phyloP scores from a whole-genome alignment of 495 filamentous ascomycete species.

The Hypoxylon lenormandii region DNA sequence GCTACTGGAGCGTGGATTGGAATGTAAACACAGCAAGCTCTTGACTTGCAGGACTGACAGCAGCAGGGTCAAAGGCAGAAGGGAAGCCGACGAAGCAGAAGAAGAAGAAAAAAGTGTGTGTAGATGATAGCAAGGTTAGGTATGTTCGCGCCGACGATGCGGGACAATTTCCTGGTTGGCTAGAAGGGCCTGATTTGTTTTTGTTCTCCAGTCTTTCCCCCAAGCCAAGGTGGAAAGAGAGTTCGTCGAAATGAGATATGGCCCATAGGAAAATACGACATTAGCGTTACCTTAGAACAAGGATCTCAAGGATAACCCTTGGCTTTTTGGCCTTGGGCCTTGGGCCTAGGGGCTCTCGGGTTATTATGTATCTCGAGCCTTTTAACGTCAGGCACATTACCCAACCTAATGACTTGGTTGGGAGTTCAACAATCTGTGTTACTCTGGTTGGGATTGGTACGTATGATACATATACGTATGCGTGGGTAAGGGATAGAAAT shows the following conservation, averaged over 20 bases:
- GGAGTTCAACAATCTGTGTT: background rate
- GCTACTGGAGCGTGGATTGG: background rate
- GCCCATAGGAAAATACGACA: conserved; percentile 35
- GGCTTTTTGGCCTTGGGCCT: too few species aligned
- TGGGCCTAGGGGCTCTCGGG: conserved; percentile 8
- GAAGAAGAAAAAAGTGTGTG: background rate
- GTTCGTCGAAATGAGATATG: conserved; percentile 26
- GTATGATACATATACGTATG: conserved; percentile 22
- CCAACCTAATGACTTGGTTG: conserved; percentile 1
- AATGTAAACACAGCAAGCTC: conserved; percentile 4
- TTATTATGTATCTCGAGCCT: conserved; percentile 22
- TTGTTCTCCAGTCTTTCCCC: conserved; percentile 17
- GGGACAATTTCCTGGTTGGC: conserved; percentile 18
- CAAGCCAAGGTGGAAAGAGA: conserved; percentile 34
- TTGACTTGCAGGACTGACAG: background rate
- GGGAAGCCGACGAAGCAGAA: conserved; percentile 3
- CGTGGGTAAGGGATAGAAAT: conserved; percentile 1
- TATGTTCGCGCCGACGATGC: conserved; percentile 19
- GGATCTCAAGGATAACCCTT: conserved; percentile 15
- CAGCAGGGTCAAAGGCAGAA: conserved; percentile 1
- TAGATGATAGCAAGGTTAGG: conserved; percentile 17
- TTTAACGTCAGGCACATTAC: conserved; percentile 17
- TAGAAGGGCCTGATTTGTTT: conserved; percentile 20
- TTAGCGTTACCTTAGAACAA: conserved; percentile 26
- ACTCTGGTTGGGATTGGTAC: background rate